Conservation (phyloP, 163 green algal species). For the Scenedesmus sp. region DNA sequence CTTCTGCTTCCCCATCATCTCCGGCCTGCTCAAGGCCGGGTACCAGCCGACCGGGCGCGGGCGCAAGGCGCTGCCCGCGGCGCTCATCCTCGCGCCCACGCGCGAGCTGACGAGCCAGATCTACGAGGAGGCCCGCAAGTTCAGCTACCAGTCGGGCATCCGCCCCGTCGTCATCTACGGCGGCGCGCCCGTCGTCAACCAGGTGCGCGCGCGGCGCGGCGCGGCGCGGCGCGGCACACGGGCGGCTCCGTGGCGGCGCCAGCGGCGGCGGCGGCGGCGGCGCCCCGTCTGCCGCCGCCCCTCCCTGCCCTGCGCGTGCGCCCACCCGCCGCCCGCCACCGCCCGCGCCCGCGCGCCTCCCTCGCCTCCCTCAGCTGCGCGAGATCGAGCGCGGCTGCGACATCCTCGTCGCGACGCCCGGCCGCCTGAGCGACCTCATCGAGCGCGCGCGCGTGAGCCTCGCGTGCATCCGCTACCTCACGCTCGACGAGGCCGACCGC, state of each 20-base stretch:
- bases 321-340: no score
- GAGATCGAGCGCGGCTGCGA: constrained; percentile 96
- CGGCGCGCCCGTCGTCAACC: constrained; percentile 86
- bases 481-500: constrained; percentile 97
- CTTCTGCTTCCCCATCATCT: constrained; percentile 99
- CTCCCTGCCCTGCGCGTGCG: neutral
- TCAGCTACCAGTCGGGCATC: constrained; percentile 94
- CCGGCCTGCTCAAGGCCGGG: constrained; percentile 69
- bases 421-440: constrained; percentile 92
- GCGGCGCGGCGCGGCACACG: neutral
- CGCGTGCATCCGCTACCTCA: constrained; percentile 73
- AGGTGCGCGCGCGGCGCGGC: constrained; percentile 55
- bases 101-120: constrained; percentile 96
- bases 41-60: constrained; percentile 69
- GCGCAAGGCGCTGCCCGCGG: constrained; percentile 90
- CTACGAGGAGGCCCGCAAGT: constrained; percentile 93
- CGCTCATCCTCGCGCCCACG: constrained; percentile 96
- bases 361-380: constrained; percentile 74
- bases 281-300: neutral
- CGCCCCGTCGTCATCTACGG: constrained; percentile 95
- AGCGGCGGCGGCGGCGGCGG: neutral
- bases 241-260: neutral
- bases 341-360: neutral
- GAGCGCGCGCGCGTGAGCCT: constrained; percentile 84
- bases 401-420: constrained; percentile 95